phyloP scores from a whole-genome alignment of 1,139 yeast species.

The Meyerozyma athensensis region DNA sequence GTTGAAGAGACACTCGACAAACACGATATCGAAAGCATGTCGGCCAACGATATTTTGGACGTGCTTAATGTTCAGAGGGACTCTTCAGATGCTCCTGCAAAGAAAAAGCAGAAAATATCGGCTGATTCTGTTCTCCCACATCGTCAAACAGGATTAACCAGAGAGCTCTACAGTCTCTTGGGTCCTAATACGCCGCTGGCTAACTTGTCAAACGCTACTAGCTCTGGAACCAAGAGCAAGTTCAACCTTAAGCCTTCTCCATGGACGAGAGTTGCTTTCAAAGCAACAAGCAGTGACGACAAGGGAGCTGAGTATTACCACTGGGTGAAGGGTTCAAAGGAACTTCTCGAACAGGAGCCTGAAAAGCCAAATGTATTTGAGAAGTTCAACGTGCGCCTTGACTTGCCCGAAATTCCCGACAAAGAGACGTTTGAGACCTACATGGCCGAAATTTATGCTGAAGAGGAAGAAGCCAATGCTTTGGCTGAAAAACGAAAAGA shows the following conservation, averaged over 20 bases:
- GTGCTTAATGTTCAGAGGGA: constrained; percentile 63
- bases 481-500: constrained; percentile 4
- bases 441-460: constrained; percentile 29
- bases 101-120: constrained; percentile 33
- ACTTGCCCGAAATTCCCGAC: constrained; percentile 64
- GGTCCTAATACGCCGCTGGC: constrained; percentile 95
- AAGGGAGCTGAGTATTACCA: constrained; percentile 55
- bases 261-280: constrained; percentile 70
- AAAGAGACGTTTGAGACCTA: constrained; percentile 57
- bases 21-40: too few species aligned
- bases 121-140: constrained; percentile 18
- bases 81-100: constrained; percentile 29
- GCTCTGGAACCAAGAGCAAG: constrained; percentile 56
- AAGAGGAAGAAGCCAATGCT: constrained; percentile 5
- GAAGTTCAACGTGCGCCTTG: constrained; percentile 65
- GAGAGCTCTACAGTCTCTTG: constrained; percentile 80
- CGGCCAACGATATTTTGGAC: constrained; percentile 67
- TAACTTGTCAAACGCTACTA: constrained; percentile 44
- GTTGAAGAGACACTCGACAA: constrained; percentile 1
- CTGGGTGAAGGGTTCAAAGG: constrained; percentile 82
- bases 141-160: constrained; percentile 74
- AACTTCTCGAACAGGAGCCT: constrained; percentile 35
- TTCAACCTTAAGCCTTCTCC: constrained; percentile 71
- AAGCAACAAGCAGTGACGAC: constrained; percentile 45
- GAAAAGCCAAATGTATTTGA: constrained; percentile 65